These are phyloP conservation scores for Talaromyces thailandensis DNA, from an alignment of 495 filamentous ascomycete species.

Conservation along the genomic window DNA sequence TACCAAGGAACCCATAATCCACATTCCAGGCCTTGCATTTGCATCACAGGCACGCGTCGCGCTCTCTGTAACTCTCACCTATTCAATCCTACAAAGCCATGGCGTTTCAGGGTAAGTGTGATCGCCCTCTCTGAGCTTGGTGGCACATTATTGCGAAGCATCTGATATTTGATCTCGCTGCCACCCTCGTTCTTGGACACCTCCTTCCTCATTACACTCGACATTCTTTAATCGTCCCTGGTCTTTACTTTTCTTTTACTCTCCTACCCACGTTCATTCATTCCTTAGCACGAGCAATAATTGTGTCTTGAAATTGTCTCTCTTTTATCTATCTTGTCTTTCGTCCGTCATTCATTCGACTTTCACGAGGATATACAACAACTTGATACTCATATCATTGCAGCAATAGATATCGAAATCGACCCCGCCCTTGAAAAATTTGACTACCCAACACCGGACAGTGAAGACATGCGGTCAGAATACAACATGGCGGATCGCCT, in stretches of 20 bases:
- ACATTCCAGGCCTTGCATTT: slow-evolving; percentile 11
- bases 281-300: slow-evolving; percentile 8
- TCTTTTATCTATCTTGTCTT: slow-evolving; percentile 1
- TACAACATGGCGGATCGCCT: slow-evolving; percentile 31
- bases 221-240: slow-evolving; percentile 7
- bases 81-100: slow-evolving; percentile 2
- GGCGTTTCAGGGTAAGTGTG: slow-evolving; percentile 8
- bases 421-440: slow-evolving; percentile 5
- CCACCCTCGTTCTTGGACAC: slow-evolving; percentile 3
- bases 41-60: slow-evolving; percentile 10
- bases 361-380: neutral
- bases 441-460: slow-evolving; percentile 9
- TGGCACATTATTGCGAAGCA: slow-evolving; percentile 3
- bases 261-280: slow-evolving; percentile 8
- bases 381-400: neutral
- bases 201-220: neutral
- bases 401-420: slow-evolving; percentile 4
- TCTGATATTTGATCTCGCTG: slow-evolving; percentile 9
- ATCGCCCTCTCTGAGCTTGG: slow-evolving; percentile 3
- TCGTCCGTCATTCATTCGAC: neutral
- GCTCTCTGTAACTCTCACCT: neutral
- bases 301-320: neutral
- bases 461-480: slow-evolving; percentile 34
- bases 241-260: neutral
- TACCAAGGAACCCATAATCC: slow-evolving; percentile 8